Evolutionary conservation across 257 asterid species (phyloP), one percentile per base, ranked within the genome.

Genomic region (Ophiorrhiza pumila): DNA sequence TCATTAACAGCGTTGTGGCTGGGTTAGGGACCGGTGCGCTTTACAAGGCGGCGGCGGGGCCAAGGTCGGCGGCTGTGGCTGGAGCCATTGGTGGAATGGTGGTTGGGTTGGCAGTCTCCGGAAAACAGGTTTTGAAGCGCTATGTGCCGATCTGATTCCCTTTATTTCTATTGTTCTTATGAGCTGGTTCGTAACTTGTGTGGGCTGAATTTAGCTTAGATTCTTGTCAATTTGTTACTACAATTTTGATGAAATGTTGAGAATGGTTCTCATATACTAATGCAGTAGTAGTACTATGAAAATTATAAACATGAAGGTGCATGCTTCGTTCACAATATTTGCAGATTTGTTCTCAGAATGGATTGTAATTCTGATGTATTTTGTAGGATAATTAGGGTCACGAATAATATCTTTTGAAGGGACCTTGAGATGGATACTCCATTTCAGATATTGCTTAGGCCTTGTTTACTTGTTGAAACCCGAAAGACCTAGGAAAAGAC

Each of bases 1-100:
- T 85, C 59, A 76, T 82, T 68, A 80, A 83, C 80, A 76, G 84
- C 70, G 74, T 83, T 45, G 81, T 83, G 70, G 85, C 88, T 34
- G 85, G 89, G 14, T 66, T 78, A 23, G 90, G 89, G 35, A 78
- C 92, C 0, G 89, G 89, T 2, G 89, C 77, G 17, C 75, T 85
- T 29, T 85, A 85, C 74, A 82, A 79, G 76, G 89, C 89, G 41
- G 89, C 89, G 20, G 32, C 85, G 0, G 89, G 89, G 55, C 72
- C 77, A 10, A 76, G 87, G 85, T 85, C 89, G 0, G 89, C 89
- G 0, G 89, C 87, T 0, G 79, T 85, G 23, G 89, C 87, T 4
- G 89, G 89, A 47, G 87, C 85, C 8, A 76, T 85, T 34, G 89
- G 89, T 0, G 89, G 89, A 1, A 78, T 71, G 20, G 57, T 80